Percentiles rank a stretch among this genome's conserved stretches.
phyloP scores from a whole-genome alignment of 139 green algal species.

The Coccomyxa sp. region DNA sequence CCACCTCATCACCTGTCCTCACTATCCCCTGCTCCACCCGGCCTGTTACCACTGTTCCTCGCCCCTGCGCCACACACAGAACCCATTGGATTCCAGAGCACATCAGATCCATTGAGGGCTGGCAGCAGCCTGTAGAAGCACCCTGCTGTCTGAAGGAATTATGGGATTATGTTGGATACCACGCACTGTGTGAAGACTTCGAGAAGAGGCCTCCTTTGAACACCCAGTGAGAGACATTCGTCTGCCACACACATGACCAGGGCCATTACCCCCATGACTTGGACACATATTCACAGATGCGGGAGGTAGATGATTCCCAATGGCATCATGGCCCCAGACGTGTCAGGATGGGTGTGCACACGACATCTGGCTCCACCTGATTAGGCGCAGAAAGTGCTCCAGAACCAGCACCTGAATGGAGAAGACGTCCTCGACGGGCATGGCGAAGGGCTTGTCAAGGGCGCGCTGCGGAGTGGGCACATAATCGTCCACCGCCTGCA shows the following conservation, averaged over 20 bases:
- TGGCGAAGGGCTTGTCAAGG: conserved; percentile 95
- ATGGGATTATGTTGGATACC: too few species aligned
- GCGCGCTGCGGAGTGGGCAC: conserved; percentile 73
- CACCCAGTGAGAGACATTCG: too few species aligned
- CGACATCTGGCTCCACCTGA: too few species aligned
- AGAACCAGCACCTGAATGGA: conserved; percentile 64
- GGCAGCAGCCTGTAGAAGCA: neutral
- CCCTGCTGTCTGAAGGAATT: neutral
- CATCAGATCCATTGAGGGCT: neutral
- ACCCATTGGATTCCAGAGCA: neutral
- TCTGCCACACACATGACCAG: too few species aligned
- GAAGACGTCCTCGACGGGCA: conserved; percentile 98
- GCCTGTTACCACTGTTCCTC: conserved; percentile 93
- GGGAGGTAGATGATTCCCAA: too few species aligned
- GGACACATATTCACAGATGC: too few species aligned
- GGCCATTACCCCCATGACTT: too few species aligned
- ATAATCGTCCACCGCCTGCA: conserved; percentile 84
- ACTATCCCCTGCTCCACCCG: conserved; percentile 93
- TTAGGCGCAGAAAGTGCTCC: neutral
- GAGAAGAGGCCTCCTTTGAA: too few species aligned
- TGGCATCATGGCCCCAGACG: too few species aligned
- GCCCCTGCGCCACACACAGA: conserved; percentile 39
- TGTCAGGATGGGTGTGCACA: too few species aligned
- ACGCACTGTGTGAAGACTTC: too few species aligned
- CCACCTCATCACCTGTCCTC: conserved; percentile 88